Evolutionary conservation across 2,329 filamentous ascomycete species (phyloP), one percentile per base, ranked within the genome.

Genomic region (Mycogone perniciosa): DNA sequence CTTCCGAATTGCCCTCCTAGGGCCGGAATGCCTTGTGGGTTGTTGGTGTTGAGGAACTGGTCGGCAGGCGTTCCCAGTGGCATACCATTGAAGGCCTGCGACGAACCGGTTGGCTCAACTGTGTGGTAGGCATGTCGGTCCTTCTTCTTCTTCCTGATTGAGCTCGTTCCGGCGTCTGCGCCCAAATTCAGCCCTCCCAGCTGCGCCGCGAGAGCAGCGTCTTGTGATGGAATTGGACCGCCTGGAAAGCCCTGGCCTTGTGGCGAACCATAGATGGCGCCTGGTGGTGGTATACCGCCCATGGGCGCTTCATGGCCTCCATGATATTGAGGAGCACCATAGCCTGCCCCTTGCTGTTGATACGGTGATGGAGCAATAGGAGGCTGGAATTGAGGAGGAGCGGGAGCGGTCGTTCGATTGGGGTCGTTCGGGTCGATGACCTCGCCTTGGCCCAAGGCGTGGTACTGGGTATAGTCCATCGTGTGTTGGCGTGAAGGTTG

Each of bases 41-140:
- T 55, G 48, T 52, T 50, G 31, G 59, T 61, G 51, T 71, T 66
- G 39, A 73, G 64, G 56, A 73, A 73, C 51, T 72, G 67, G 20
- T 60, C 64, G 13, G 62, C 71, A 13, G 79, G 74, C 27, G 75
- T 75, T 31, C 76, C 80, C 8, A 74, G 72, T 27, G 83, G 81
- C 62, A 85, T 81, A 54, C 82, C 85, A 64, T 85, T 85, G 71
- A 87, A 88, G 8, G 82, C 73, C 62, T 86, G 82, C 5, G 84
- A 82, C 33, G 82, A 82, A 45, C 83, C 82, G 5, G 76, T 76
- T 26, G 87, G 82, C 57, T 92, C 89, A 48, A 97, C 81, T 37
- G 82, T 85, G 68, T 97, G 92, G 68, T 95, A 88, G 56, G 91
- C 92, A 71, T 97, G 92, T 53, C 89, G 82, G 67, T 96, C 87